phyloP scores from a whole-genome alignment of 306 rosid genomes.

The Abrus pulchellus region DNA sequence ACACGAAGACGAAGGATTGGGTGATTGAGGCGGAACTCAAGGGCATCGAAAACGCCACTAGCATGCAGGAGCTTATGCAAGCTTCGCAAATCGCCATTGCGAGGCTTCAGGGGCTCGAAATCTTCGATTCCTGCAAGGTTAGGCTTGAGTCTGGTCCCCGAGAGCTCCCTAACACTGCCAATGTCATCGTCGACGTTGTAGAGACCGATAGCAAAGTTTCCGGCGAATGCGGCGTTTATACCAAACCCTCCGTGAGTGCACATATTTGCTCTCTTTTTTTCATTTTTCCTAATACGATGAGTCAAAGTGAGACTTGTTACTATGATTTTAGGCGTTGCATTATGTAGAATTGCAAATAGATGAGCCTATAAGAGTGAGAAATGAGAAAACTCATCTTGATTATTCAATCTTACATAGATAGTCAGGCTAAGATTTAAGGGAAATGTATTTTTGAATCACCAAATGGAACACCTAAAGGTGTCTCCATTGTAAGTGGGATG shows the following conservation, averaged over 20 bases:
- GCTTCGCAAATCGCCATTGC: slow-evolving; percentile 70
- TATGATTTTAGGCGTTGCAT: slow-evolving; percentile 13
- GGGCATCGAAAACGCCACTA: slow-evolving; percentile 64
- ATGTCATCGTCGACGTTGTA: slow-evolving; percentile 79
- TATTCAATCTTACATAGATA: neutral
- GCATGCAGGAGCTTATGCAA: slow-evolving; percentile 80
- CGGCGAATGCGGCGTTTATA: slow-evolving; percentile 72
- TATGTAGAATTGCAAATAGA: slow-evolving; percentile 11
- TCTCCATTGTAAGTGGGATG: too few relatives aligned
- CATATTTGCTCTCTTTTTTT: slow-evolving; percentile 4
- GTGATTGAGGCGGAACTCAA: slow-evolving; percentile 81
- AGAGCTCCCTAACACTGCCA: slow-evolving; percentile 78
- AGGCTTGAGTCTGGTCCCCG: slow-evolving; percentile 84
- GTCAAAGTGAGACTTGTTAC: neutral
- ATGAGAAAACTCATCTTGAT: neutral
- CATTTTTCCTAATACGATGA: neutral
- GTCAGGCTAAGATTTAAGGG: neutral
- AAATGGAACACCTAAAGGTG: too few relatives aligned
- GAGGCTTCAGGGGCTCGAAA: slow-evolving; percentile 71
- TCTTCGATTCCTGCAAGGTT: slow-evolving; percentile 78
- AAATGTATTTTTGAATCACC: too few relatives aligned
- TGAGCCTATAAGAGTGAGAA: neutral
- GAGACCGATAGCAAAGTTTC: slow-evolving; percentile 66
- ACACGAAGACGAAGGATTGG: slow-evolving; percentile 82
- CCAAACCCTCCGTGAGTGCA: slow-evolving; percentile 75